A percentile compares a stretch with the other conserved stretches of the same genome.
Evolutionary conservation across 345 rosid genomes (phyloP).

Genomic region (Moricandia arvensis): DNA sequence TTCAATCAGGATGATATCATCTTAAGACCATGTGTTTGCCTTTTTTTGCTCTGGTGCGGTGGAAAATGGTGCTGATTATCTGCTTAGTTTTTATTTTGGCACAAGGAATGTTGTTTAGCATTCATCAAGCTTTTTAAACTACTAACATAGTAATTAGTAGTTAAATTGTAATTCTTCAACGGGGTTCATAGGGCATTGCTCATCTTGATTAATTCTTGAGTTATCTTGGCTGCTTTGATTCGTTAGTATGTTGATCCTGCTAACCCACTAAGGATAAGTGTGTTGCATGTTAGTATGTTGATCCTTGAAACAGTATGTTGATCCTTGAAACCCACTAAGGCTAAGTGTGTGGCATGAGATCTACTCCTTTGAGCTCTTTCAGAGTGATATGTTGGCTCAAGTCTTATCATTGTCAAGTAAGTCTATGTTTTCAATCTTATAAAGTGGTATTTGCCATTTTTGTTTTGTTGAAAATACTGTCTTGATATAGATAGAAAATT

Average conservation of each 20-base stretch:
- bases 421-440: background rate
- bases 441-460: background rate
- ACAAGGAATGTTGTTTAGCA: background rate
- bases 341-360: slow-evolving; percentile 12
- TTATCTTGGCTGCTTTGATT: background rate
- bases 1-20: too few species aligned
- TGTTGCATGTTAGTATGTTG: slow-evolving; percentile 6
- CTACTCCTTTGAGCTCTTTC: background rate
- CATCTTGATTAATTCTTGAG: too few species aligned
- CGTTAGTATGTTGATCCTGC: background rate
- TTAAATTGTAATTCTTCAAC: too few species aligned
- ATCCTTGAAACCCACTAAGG: background rate
- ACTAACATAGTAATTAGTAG: too few species aligned
- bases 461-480: background rate
- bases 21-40: too few species aligned
- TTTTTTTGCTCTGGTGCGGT: background rate
- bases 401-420: background rate
- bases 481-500: background rate
- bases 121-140: background rate
- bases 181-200: too few species aligned
- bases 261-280: background rate
- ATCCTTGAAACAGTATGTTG: too few species aligned
- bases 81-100: background rate
- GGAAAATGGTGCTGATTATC: background rate
- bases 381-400: background rate